These are phyloP conservation scores for Blastobotrys raffinosifermentans DNA, from an alignment of 1,139 yeast genomes.

Conservation along the genomic window DNA sequence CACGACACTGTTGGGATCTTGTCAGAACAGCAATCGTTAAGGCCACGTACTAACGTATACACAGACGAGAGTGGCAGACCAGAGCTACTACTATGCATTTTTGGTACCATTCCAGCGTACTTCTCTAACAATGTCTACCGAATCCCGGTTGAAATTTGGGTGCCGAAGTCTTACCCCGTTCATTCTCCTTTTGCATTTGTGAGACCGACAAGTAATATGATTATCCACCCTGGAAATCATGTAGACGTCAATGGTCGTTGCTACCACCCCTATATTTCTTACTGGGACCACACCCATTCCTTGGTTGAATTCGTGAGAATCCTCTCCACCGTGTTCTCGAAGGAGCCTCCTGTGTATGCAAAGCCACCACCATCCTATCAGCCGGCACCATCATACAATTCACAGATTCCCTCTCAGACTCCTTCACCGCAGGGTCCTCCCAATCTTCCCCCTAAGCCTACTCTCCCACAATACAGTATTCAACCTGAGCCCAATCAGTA, in stretches of 20 bases:
- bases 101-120: constrained; percentile 47
- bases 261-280: constrained; percentile 60
- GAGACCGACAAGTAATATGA: constrained; percentile 44
- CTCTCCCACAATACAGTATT: no score
- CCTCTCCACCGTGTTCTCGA: constrained; percentile 39
- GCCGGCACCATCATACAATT: constrained; percentile 12
- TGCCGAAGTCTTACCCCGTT: constrained; percentile 65
- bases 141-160: constrained; percentile 70
- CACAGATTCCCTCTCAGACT: constrained; percentile 3
- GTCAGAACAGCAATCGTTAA: constrained; percentile 44
- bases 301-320: constrained; percentile 37
- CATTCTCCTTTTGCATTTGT: constrained; percentile 60
- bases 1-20: constrained; percentile 57
- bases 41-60: constrained; percentile 66
- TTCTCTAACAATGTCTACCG: constrained; percentile 32
- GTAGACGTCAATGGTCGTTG: constrained; percentile 71
- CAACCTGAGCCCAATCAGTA: no score
- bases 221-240: constrained; percentile 55
- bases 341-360: constrained; percentile 48
- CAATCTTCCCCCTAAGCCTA: constrained; percentile 5
- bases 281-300: constrained; percentile 44
- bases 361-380: constrained; percentile 27
- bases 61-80: constrained; percentile 56
- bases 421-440: constrained; percentile 7
- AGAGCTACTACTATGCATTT: constrained; percentile 54